Evolutionary conservation across 176 grass and related monocot species (phyloP), one percentile per base, ranked within the genome.

Genomic region (Carex littledalei): DNA sequence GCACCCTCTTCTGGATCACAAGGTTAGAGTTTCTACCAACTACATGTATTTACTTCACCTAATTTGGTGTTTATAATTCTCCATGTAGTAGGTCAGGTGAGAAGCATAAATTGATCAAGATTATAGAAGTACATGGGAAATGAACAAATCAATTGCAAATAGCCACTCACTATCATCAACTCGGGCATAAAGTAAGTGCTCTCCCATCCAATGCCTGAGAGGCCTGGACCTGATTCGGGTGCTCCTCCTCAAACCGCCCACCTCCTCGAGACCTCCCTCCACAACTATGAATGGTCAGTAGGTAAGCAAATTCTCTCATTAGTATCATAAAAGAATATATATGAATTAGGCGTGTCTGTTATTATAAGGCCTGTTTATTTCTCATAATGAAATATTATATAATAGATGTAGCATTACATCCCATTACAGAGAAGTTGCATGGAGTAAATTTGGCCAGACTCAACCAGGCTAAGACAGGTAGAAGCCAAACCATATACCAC

Each of bases 161-260:
- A 22, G 77, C 67, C 58, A 92, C 97, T 94, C 85, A 99, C 97
- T 92, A 8, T 86, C 79, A 79, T 92, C 70, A 79, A 99, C 87
- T 22, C 88, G 93, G 49, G 82, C 93, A 84, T 91, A 99, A 37
- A 99, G 24, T 0, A 92, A 87, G 82, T 88, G 89, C 75, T 99
- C 97, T 10, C 97, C 97, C 64, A 81, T 88, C 97, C 97, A 99
- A 31, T 87, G 41, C 84, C 90, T 16, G 59, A 96, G 85, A 83
- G 93, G 93, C 62, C 87, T 92, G 69, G 84, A 82, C 12, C 81
- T 87, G 39, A 91, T 87, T 87, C 97, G 89, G 57, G 93, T 94
- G 78, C 97, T 99, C 86, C 85, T 86, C 85, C 93, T 91, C 29
- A 95, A 64, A 65, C 91, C 97, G 70, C 75, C 85, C 20, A 94